Conservation (phyloP, 176 grass and related monocot genomes). For the Carex parvula region DNA sequence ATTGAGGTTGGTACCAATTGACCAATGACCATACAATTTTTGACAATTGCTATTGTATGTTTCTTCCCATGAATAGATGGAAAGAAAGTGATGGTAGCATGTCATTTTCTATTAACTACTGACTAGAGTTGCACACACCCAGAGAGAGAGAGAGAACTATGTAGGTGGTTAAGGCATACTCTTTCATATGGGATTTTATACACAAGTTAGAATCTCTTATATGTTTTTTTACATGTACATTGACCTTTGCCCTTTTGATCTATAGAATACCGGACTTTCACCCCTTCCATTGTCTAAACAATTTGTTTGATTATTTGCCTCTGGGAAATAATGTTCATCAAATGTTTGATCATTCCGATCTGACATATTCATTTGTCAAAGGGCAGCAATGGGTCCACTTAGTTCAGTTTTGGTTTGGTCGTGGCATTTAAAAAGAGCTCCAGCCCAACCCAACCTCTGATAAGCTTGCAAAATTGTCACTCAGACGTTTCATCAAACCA, state of each 20-base stretch:
- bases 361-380: background rate
- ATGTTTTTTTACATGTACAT: background rate
- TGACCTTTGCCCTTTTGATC: background rate
- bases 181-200: background rate
- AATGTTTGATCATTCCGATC: background rate
- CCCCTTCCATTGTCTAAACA: background rate
- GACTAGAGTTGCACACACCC: background rate
- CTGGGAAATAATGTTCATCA: background rate
- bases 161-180: background rate
- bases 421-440: too few relatives aligned
- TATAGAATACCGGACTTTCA: background rate
- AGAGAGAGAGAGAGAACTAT: background rate
- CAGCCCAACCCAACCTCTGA: too few relatives aligned
- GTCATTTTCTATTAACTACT: slow-evolving; percentile 27
- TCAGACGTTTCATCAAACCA: too few relatives aligned
- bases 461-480: too few relatives aligned
- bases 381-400: background rate
- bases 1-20: slow-evolving; percentile 20
- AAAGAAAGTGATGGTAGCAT: slow-evolving; percentile 9
- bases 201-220: background rate
- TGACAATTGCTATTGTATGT: slow-evolving; percentile 18
- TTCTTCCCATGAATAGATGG: background rate
- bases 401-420: too few relatives aligned
- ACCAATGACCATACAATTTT: slow-evolving; percentile 22
- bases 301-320: background rate